Evolutionary conservation across 192 early-diverging fungal species (phyloP), one percentile per base, ranked within the genome.

Genomic region (Backusella psychrophila): DNA sequence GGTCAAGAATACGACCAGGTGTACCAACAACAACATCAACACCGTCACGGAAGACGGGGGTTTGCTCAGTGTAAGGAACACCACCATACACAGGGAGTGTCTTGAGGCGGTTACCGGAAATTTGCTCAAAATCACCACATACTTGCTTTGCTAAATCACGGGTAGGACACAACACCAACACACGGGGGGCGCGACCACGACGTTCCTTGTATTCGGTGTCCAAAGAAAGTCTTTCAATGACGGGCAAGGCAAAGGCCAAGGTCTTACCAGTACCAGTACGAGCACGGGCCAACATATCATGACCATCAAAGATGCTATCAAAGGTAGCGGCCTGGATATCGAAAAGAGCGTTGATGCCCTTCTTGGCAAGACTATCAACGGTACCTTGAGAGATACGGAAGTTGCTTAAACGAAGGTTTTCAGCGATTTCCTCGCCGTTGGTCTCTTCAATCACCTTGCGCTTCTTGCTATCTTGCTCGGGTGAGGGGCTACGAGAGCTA

Each of bases 281-380:
- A 15, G 90, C 90, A 79, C 90, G 86, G 59, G 89, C 93, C 21
- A 95, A 82, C 26, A 95, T 76, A 75, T 95, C 93, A 65, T 93
- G 86, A 74, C 93, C 93, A 49, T 93, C 91, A 39, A 81, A 89
- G 76, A 95, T 91, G 21, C 83, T 83, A 56, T 90, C 79, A 74
- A 92, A 90, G 9, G 94, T 95, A 71, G 93, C 94, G 35, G 96
- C 95, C 83, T 99, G 97, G 65, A 99, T 99, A 12, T 96, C 96
- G 82, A 99, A 99, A 23, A 99, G 87, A 6, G 91, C 84, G 26
- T 88, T 89, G 71, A 98, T 92, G 41, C 94, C 94, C 46, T 93
- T 90, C 3, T 73, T 78, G n/a, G 82, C 80, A 41, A 99, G 89
- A 2, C 91, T 89, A 39, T 84, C 83, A 65, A 94, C 75, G 26